phyloP scores from a whole-genome alignment of 345 rosid genomes.

The Pelargonium nanum region DNA sequence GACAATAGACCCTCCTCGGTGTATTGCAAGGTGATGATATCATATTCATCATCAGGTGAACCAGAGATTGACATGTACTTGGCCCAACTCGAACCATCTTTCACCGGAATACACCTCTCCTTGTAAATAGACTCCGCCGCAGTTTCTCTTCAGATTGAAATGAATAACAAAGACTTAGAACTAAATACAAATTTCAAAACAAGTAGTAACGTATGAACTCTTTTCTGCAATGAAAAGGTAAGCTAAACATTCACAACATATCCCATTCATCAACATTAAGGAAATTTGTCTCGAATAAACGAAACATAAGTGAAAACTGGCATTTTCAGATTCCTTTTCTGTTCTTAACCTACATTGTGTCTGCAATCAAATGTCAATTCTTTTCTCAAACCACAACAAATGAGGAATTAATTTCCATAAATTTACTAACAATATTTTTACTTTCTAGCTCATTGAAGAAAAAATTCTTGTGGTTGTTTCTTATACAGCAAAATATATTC shows the following conservation, averaged over 20 bases:
- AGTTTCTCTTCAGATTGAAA: slow-evolving; percentile 51
- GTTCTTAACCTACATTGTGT: slow-evolving; percentile 21
- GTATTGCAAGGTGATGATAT: slow-evolving; percentile 65
- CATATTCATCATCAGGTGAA: slow-evolving; percentile 60
- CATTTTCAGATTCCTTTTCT: not conserved
- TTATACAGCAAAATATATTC: too few relatives aligned
- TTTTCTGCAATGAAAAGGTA: not conserved
- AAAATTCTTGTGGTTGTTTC: too few relatives aligned
- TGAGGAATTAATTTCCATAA: too few relatives aligned
- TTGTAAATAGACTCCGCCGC: slow-evolving; percentile 79
- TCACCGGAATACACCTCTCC: slow-evolving; percentile 66
- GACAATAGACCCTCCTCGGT: slow-evolving; percentile 73
- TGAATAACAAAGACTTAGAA: not conserved
- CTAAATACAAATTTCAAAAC: too few relatives aligned
- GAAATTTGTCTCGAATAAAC: not conserved
- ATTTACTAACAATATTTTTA: too few relatives aligned
- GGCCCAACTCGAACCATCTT: slow-evolving; percentile 64
- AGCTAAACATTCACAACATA: not conserved
- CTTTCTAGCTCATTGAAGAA: too few relatives aligned
- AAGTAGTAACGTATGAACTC: too few relatives aligned
- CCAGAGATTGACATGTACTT: slow-evolving; percentile 77
- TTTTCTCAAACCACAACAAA: not conserved
- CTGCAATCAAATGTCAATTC: not conserved
- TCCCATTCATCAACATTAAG: not conserved
- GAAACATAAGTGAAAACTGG: not conserved